phyloP scores from a whole-genome alignment of 257 asterid species.

The Solanum sejunctum region DNA sequence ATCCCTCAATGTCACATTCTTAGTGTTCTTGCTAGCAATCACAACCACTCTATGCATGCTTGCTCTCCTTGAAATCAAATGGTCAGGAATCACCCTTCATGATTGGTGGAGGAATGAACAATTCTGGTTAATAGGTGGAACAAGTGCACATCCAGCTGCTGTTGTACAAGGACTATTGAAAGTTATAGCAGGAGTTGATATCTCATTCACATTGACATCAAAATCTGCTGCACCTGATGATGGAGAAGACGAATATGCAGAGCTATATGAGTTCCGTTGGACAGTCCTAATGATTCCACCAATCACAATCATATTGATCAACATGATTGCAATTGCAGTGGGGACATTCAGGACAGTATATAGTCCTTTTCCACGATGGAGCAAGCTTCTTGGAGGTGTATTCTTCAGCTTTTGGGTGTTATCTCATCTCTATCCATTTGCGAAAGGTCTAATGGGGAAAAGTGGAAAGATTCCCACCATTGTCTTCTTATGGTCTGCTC shows the following conservation, averaged over 20 bases:
- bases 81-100: slow-evolving; percentile 84
- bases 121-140: slow-evolving; percentile 91
- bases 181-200: slow-evolving; percentile 79
- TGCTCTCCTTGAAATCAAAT: slow-evolving; percentile 66
- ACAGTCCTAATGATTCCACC: slow-evolving; percentile 77
- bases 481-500: slow-evolving; percentile 82
- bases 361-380: slow-evolving; percentile 77
- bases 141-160: slow-evolving; percentile 89
- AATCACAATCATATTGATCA: slow-evolving; percentile 61
- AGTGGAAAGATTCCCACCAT: slow-evolving; percentile 78
- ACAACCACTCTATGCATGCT: slow-evolving; percentile 57
- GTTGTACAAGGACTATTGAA: slow-evolving; percentile 77
- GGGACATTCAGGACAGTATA: slow-evolving; percentile 65
- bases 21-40: slow-evolving; percentile 42
- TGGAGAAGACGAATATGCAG: slow-evolving; percentile 65
- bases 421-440: slow-evolving; percentile 82
- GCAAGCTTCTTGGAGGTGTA: slow-evolving; percentile 70
- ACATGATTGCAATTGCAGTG: slow-evolving; percentile 57
- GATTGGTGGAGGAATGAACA: slow-evolving; percentile 99
- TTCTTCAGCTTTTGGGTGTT: slow-evolving; percentile 94
- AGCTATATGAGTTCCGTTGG: slow-evolving; percentile 80
- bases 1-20: slow-evolving; percentile 48
- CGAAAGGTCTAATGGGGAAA: slow-evolving; percentile 82
- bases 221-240: slow-evolving; percentile 65
- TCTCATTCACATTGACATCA: slow-evolving; percentile 75